These are phyloP conservation scores for Hansenula sp. DNA, from an alignment of 1,139 yeast species.

Conservation along the genomic window DNA sequence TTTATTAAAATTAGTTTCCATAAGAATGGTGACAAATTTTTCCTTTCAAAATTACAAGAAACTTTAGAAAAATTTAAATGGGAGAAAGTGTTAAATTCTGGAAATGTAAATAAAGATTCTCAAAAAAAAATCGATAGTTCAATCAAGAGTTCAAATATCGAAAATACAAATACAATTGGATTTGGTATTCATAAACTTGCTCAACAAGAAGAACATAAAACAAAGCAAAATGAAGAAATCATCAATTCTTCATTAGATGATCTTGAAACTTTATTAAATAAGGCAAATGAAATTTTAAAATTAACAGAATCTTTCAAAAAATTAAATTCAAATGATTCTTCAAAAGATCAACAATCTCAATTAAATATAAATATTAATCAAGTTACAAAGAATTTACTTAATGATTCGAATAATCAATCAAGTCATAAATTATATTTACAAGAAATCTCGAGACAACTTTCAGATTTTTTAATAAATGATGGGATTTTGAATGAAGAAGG, in stretches of 20 bases:
- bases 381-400: conserved; percentile 33
- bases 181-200: conserved; percentile 74
- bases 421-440: conserved; percentile 27
- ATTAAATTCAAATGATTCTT: conserved; percentile 9
- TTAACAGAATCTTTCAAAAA: conserved; percentile 47
- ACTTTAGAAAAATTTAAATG: conserved; percentile 45
- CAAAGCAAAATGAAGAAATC: conserved; percentile 59
- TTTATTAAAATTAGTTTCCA: conserved; percentile 59
- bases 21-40: conserved; percentile 51
- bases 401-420: conserved; percentile 29
- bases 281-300: conserved; percentile 70
- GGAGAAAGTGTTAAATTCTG: conserved; percentile 27
- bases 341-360: conserved; percentile 1
- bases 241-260: conserved; percentile 73
- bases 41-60: conserved; percentile 38
- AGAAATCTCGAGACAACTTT: conserved; percentile 49
- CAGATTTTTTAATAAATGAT: conserved; percentile 46
- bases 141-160: background rate
- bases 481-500: conserved; percentile 43
- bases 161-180: conserved; percentile 7
- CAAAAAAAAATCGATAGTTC: conserved; percentile 10
- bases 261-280: conserved; percentile 68
- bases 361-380: conserved; percentile 22
- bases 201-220: conserved; percentile 49
- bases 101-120: conserved; percentile 17